Evolutionary conservation across 2,329 filamentous ascomycete genomes (phyloP).

Genomic region (Xylaria sp.): DNA sequence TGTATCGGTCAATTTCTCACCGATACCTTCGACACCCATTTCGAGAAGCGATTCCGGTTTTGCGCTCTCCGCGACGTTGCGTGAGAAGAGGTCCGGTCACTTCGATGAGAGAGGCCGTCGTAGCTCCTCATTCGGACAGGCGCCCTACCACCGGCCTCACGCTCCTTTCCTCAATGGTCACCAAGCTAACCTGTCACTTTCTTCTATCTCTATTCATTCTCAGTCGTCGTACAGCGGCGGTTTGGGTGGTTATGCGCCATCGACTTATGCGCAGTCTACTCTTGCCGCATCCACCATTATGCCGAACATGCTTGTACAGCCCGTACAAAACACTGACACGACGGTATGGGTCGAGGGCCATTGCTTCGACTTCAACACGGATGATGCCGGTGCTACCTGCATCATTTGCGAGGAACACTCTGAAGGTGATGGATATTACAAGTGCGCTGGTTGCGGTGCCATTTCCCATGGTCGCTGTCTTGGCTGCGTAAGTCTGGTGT

Average conservation of each 20-base stretch:
- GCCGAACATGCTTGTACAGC: slow-evolving; percentile 76
- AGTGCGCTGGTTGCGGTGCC: slow-evolving; percentile 60
- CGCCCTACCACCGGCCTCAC: slow-evolving; percentile 62
- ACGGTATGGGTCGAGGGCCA: slow-evolving; percentile 82
- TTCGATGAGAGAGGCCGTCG: slow-evolving; percentile 74
- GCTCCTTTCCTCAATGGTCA: slow-evolving; percentile 68
- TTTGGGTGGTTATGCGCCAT: slow-evolving; percentile 72
- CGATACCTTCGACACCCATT: slow-evolving; percentile 69
- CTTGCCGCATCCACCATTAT: slow-evolving; percentile 80
- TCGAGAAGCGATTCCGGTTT: slow-evolving; percentile 90
- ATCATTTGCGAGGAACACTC: slow-evolving; percentile 72
- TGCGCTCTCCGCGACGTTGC: slow-evolving; percentile 74
- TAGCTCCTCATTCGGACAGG: slow-evolving; percentile 85
- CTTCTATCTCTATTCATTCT: slow-evolving; percentile 56
- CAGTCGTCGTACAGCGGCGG: slow-evolving; percentile 63
- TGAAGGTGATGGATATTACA: slow-evolving; percentile 67
- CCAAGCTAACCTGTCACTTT: slow-evolving; percentile 54
- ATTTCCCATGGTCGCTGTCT: slow-evolving; percentile 56
- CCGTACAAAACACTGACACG: slow-evolving; percentile 71
- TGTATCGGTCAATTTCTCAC: slow-evolving; percentile 70
- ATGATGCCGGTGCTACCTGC: slow-evolving; percentile 58
- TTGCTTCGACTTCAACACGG: slow-evolving; percentile 62
- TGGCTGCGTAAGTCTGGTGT: slow-evolving; percentile 59
- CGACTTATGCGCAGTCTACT: slow-evolving; percentile 80
- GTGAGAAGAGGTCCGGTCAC: slow-evolving; percentile 91